Evolutionary conservation across 192 early-diverging fungal species (phyloP), one percentile per base, ranked within the genome.

Genomic region (Paraglomus occultum): DNA sequence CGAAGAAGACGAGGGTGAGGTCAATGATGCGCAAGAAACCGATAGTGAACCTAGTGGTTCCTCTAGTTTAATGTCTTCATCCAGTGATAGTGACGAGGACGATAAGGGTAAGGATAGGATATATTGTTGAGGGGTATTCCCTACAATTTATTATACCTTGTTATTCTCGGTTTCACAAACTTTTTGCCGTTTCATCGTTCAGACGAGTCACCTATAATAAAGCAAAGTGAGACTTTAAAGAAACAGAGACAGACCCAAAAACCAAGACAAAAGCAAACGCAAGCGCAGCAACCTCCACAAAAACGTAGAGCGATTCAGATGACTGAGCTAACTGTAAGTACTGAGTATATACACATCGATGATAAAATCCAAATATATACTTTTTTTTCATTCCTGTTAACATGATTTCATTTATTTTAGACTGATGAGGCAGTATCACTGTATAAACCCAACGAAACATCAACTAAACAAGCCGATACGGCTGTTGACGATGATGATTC

Each of bases 81-180:
- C 70, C 60, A 77, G 69, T 23, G 77, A 79, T 47, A 74, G 73
- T 51, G 80, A 82, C 39, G 80, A 82, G 17, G 80, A 71, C 48
- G 80, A 82, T 44, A 77, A 82, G 17, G 80, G 66, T 68, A 68
- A n/a, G 2, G 12, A 8, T n/a, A n/a, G 2, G 12, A 8, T n/a
- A 18, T 18, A n/a, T 17, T 40, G 2, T 15, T 17, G 8, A 42
- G 10, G 12, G 15, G 2, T 23, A 11, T 5, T 11, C 31, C 4
- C 11, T 7, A 64, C 5, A 45, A 20, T n/a, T 1, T n/a, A 20
- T 12, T 43, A 15, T 64, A 31, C 15, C 49, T 50, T 15, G 17
- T 42, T 18, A 47, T 11, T 6, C 7, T 64, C 48, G 14, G 15
- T 23, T 40, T 45, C 9, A 4, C 45, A 9, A 40, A 5, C 18